Conservation (phyloP, 495 filamentous ascomycete genomes). For the Elaphomyces granulatus region DNA sequence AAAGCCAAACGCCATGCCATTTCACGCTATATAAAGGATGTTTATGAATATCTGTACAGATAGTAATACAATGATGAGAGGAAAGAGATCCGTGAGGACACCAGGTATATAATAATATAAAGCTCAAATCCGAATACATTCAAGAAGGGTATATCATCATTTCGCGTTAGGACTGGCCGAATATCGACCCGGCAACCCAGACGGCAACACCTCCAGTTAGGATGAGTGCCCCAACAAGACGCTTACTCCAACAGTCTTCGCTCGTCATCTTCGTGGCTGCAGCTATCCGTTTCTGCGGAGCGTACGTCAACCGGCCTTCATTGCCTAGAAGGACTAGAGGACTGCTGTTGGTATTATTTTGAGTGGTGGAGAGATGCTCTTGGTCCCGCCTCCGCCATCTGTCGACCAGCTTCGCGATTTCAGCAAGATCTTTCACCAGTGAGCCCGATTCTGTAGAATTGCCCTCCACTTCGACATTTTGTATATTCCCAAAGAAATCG, state of each 20-base stretch:
- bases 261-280: conserved; percentile 50
- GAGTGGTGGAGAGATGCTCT: conserved; percentile 16
- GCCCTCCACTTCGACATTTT: conserved; percentile 81
- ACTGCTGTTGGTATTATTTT: conserved; percentile 23
- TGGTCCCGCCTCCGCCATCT: conserved; percentile 28
- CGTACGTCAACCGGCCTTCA: conserved; percentile 9
- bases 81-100: neutral
- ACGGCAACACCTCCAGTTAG: conserved; percentile 51
- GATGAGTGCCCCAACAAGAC: conserved; percentile 47
- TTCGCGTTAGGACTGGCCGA: conserved; percentile 13
- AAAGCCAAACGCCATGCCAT: neutral
- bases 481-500: conserved; percentile 97
- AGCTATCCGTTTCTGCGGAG: conserved; percentile 22
- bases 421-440: conserved; percentile 60
- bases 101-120: neutral
- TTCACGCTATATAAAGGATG: too few species aligned
- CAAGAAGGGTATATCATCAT: neutral
- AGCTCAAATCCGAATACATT: conserved; percentile 1
- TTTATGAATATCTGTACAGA: neutral
- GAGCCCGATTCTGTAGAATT: conserved; percentile 38
- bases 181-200: conserved; percentile 47
- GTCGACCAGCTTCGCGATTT: conserved; percentile 45
- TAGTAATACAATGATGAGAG: too few species aligned
- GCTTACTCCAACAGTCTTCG: conserved; percentile 56
- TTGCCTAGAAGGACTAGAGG: neutral